Conservation (phyloP, 805 yeast genomes). For the Candida alai region DNA sequence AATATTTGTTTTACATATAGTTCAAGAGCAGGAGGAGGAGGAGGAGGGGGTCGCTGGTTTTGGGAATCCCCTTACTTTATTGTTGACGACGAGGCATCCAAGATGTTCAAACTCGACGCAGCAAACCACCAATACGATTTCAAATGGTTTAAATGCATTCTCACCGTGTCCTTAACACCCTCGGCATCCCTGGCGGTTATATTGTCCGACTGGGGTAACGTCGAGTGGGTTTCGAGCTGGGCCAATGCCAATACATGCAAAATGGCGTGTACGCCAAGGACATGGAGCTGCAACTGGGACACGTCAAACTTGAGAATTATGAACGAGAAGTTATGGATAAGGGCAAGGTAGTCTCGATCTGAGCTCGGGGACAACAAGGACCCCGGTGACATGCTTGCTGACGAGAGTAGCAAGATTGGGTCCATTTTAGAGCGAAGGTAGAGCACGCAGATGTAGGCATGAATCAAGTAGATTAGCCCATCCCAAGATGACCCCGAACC, state of each 20-base stretch:
- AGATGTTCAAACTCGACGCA: slow-evolving; percentile 2
- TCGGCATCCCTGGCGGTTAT: not conserved
- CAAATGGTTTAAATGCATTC: not conserved
- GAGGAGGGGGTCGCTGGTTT: too few species aligned
- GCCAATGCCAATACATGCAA: slow-evolving; percentile 5
- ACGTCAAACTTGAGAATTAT: not conserved
- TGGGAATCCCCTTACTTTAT: not conserved
- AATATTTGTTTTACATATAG: too few species aligned
- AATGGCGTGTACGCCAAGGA: slow-evolving; percentile 3
- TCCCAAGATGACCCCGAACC: too few species aligned
- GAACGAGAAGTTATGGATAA: slow-evolving; percentile 2
- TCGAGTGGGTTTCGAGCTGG: slow-evolving; percentile 2
- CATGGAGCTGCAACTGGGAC: not conserved
- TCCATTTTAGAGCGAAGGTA: slow-evolving; percentile 6
- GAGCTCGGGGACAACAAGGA: too few species aligned
- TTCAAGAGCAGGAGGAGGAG: too few species aligned
- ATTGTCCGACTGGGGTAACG: not conserved
- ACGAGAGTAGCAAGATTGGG: slow-evolving; percentile 2
- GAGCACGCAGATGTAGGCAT: slow-evolving; percentile 5
- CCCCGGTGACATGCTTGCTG: not conserved
- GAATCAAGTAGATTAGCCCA: slow-evolving; percentile 1
- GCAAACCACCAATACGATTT: slow-evolving; percentile 6
- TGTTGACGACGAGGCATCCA: not conserved
- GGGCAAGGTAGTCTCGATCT: not conserved
- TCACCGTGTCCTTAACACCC: not conserved